Conservation (phyloP, 106 monocot genomes). For the Acorus calamus region DNA sequence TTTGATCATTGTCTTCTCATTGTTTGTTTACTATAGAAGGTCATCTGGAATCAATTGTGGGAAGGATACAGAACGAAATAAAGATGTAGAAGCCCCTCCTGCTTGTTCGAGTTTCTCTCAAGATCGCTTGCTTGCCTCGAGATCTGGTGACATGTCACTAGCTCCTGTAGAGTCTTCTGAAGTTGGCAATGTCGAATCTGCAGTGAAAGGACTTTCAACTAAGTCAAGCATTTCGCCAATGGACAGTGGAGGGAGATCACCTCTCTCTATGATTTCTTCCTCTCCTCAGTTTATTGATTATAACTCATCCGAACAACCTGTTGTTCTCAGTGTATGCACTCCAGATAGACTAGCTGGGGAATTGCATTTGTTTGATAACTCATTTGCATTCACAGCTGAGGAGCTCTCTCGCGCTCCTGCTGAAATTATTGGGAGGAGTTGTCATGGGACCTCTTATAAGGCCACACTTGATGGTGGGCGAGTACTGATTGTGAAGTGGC, state of each 20-base stretch:
- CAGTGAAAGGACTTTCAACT: conserved; percentile 4
- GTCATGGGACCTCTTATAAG: conserved; percentile 73
- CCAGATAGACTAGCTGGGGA: conserved; percentile 70
- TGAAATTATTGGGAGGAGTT: conserved; percentile 75
- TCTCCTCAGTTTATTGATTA: conserved; percentile 23
- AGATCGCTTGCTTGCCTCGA: conserved; percentile 19
- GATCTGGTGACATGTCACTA: conserved; percentile 6
- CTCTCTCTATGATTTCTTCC: conserved; percentile 27
- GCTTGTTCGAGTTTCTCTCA: conserved; percentile 22
- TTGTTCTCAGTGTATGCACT: conserved; percentile 33
- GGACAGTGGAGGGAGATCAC: conserved; percentile 6
- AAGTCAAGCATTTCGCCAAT: conserved; percentile 1
- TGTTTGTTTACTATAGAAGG: conserved; percentile 35
- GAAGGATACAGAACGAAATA: conserved; percentile 13
- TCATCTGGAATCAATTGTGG: conserved; percentile 7
- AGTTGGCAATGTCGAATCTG: conserved; percentile 4
- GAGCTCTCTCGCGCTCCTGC: conserved; percentile 78
- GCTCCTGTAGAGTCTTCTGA: conserved; percentile 14
- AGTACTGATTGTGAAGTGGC: conserved; percentile 62
- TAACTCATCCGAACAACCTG: conserved; percentile 5
- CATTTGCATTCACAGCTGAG: conserved; percentile 43
- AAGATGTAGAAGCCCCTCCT: conserved; percentile 11
- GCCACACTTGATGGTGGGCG: conserved; percentile 48
- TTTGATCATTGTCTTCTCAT: conserved; percentile 26
- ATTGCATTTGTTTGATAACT: conserved; percentile 60